phyloP scores from a whole-genome alignment of 768 basidiomycete species.

The Suillus decipiens region DNA sequence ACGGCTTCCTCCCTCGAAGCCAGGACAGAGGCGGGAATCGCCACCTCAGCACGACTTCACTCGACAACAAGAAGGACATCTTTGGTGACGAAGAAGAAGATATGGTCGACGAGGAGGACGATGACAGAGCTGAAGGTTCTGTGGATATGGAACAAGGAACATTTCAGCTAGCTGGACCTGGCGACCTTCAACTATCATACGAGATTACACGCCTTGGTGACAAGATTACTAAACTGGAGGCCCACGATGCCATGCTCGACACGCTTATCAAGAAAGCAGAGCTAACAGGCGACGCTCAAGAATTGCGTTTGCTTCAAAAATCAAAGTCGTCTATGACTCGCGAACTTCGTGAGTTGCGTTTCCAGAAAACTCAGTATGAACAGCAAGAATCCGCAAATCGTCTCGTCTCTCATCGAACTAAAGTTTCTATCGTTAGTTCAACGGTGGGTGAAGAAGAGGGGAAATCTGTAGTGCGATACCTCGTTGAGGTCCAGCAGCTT shows the following conservation, averaged over 20 bases:
- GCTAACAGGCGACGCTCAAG: slow-evolving; percentile 85
- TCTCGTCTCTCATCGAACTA: slow-evolving; percentile 80
- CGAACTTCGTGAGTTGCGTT: slow-evolving; percentile 80
- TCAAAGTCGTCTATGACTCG: slow-evolving; percentile 81
- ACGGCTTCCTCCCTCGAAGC: slow-evolving; percentile 18
- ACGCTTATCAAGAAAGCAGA: slow-evolving; percentile 94
- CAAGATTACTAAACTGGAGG: slow-evolving; percentile 74
- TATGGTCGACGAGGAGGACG: slow-evolving; percentile 50
- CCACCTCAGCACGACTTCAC: slow-evolving; percentile 13
- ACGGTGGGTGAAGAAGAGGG: slow-evolving; percentile 82
- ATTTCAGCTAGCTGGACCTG: slow-evolving; percentile 81
- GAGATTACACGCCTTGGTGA: slow-evolving; percentile 81
- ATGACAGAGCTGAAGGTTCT: slow-evolving; percentile 26
- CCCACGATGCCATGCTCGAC: slow-evolving; percentile 82
- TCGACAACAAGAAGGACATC: slow-evolving; percentile 31
- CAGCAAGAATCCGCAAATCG: slow-evolving; percentile 92
- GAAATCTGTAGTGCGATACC: slow-evolving; percentile 88
- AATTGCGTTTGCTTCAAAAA: slow-evolving; percentile 77
- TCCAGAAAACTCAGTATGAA: slow-evolving; percentile 92
- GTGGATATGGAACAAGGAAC: slow-evolving; percentile 45
- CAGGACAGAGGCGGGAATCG: slow-evolving; percentile 13
- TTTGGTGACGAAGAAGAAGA: slow-evolving; percentile 41
- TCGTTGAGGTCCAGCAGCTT: slow-evolving; percentile 89
- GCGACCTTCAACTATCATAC: slow-evolving; percentile 84
- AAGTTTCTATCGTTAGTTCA: slow-evolving; percentile 82